phyloP scores from a whole-genome alignment of 1,139 yeast genomes.

The Yamadazyma aaseri region DNA sequence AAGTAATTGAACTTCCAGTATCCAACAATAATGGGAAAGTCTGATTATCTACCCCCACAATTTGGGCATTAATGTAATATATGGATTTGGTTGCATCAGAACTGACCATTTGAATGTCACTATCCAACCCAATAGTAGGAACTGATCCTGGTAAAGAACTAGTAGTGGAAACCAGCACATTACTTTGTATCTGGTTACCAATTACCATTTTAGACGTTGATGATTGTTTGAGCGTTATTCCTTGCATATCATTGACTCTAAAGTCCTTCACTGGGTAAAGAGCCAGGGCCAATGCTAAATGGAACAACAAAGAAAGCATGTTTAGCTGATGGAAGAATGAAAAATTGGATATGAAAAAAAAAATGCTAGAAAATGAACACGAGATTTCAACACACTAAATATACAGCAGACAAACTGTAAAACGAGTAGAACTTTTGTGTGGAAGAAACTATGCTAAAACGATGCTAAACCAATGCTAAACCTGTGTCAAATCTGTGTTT shows the following conservation, averaged over 20 bases:
- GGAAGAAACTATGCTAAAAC: too few species aligned
- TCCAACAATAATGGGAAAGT: slow-evolving; percentile 56
- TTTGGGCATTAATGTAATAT: slow-evolving; percentile 22
- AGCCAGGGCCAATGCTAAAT: slow-evolving; percentile 7
- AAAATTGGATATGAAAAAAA: too few species aligned
- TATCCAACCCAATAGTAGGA: slow-evolving; percentile 21
- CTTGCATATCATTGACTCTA: slow-evolving; percentile 15
- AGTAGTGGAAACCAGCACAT: slow-evolving; percentile 13
- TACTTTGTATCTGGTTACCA: slow-evolving; percentile 1
- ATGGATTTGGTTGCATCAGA: slow-evolving; percentile 29
- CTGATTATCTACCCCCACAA: slow-evolving; percentile 30
- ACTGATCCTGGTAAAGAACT: slow-evolving; percentile 14
- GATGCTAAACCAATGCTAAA: too few species aligned
- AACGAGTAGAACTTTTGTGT: too few species aligned
- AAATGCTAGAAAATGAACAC: too few species aligned
- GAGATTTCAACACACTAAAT: too few species aligned
- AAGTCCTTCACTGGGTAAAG: slow-evolving; percentile 21
- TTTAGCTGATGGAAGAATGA: background rate
- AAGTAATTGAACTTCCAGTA: slow-evolving; percentile 64
- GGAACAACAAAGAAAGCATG: background rate
- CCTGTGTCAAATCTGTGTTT: too few species aligned
- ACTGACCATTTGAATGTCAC: slow-evolving; percentile 22
- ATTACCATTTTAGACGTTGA: background rate
- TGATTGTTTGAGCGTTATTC: background rate
- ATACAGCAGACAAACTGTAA: too few species aligned